Percentiles rank a stretch among this genome's conserved stretches.
Evolutionary conservation across 176 grass and related monocot species (phyloP).

Genomic region (Carex pumila): DNA sequence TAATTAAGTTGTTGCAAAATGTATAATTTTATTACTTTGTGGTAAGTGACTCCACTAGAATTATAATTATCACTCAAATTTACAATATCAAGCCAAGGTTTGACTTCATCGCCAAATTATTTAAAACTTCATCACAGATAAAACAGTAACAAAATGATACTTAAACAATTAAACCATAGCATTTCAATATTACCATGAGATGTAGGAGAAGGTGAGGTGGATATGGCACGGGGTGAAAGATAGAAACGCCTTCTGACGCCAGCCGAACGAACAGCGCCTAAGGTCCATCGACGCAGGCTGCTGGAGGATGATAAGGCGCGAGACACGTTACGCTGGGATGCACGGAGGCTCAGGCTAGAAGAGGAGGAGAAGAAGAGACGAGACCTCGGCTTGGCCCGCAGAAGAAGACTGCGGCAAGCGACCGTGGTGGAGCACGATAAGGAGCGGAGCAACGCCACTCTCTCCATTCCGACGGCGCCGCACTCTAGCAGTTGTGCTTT

Average conservation of each 20-base stretch:
- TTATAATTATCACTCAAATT: neutral
- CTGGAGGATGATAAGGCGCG: constrained; percentile 30
- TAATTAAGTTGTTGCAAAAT: neutral
- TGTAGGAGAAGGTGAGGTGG: constrained; percentile 57
- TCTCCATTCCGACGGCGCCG: constrained; percentile 59
- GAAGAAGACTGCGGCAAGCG: constrained; percentile 47
- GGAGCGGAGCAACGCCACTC: constrained; percentile 80
- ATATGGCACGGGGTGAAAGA: constrained; percentile 53
- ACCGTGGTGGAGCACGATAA: constrained; percentile 39
- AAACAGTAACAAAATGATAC: neutral
- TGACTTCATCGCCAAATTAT: neutral
- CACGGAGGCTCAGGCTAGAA: neutral
- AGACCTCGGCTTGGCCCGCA: constrained; percentile 31
- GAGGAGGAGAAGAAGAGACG: constrained; percentile 24
- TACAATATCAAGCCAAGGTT: neutral
- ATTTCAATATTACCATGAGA: constrained; percentile 41
- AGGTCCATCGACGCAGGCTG: constrained; percentile 29
- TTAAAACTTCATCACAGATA: neutral
- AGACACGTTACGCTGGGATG: neutral
- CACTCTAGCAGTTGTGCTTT: constrained; percentile 26
- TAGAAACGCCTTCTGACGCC: constrained; percentile 19
- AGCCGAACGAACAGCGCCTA: constrained; percentile 17
- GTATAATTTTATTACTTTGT: neutral
- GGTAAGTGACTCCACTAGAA: neutral
- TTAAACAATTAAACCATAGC: neutral